These are phyloP conservation scores for Phytophthora meadii DNA, from an alignment of 352 stramenopile species.

Conservation along the genomic window DNA sequence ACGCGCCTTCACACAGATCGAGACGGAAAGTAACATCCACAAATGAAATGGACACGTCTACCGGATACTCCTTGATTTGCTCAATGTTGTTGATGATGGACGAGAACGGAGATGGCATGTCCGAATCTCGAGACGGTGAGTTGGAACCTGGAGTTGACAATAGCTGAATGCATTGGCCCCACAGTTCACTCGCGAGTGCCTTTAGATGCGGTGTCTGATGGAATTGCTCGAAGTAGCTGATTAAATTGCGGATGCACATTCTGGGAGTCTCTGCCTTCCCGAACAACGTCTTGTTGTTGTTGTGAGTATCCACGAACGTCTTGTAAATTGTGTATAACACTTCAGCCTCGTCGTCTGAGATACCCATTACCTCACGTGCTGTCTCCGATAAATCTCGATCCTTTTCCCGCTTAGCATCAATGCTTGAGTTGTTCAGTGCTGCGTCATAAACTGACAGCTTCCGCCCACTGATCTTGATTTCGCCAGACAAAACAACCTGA, in stretches of 20 bases:
- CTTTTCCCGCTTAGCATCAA: conserved; percentile 18
- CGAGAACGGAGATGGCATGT: conserved; percentile 27
- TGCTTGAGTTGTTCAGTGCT: conserved; percentile 37
- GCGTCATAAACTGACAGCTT: conserved; percentile 68
- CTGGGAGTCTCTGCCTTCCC: conserved; percentile 43
- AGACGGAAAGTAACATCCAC: conserved; percentile 70
- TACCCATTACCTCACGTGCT: conserved; percentile 53
- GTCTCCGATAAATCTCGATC: conserved; percentile 47
- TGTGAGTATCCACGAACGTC: conserved; percentile 50
- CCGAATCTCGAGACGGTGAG: conserved; percentile 28
- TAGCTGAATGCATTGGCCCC: conserved; percentile 62
- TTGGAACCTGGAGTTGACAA: conserved; percentile 27
- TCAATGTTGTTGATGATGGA: conserved; percentile 55
- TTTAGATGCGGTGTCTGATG: conserved; percentile 54
- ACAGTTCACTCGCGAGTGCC: conserved; percentile 54
- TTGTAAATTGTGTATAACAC: conserved; percentile 60
- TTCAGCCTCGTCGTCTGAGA: conserved; percentile 59
- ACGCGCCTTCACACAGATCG: conserved; percentile 62
- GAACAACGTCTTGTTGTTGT: conserved; percentile 65
- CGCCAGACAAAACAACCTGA: conserved; percentile 64
- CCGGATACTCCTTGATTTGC: conserved; percentile 71
- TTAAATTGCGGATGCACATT: conserved; percentile 69
- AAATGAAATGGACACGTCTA: conserved; percentile 75
- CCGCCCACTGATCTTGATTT: conserved; percentile 69
- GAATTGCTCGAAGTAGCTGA: conserved; percentile 74